phyloP scores from a whole-genome alignment of 31 red algal species.

The Asparagopsis taxiformis region DNA sequence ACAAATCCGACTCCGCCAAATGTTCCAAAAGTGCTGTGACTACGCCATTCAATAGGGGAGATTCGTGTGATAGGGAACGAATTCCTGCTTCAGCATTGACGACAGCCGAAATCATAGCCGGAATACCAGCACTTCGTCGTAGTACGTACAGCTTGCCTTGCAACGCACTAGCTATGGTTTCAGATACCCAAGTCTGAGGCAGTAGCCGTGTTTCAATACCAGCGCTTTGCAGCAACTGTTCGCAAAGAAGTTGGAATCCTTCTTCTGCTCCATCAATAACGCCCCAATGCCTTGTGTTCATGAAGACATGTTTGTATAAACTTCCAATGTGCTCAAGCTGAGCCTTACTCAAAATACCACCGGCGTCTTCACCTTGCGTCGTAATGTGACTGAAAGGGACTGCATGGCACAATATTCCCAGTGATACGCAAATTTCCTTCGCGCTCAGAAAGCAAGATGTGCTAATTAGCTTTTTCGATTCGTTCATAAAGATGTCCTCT shows the following conservation, averaged over 20 bases:
- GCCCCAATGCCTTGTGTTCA: conserved; percentile 60
- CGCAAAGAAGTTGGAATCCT: conserved; percentile 56
- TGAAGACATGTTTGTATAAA: conserved; percentile 33
- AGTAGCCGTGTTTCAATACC: conserved; percentile 13
- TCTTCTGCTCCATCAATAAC: conserved; percentile 60
- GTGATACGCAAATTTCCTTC: conserved; percentile 61
- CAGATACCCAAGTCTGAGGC: conserved; percentile 23
- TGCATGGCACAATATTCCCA: conserved; percentile 40
- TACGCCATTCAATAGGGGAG: conserved; percentile 33
- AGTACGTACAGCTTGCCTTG: conserved; percentile 61
- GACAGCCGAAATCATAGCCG: conserved; percentile 29
- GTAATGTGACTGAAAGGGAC: conserved; percentile 10
- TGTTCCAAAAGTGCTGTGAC: conserved; percentile 20
- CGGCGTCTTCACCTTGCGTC: neutral
- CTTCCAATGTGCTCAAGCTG: conserved; percentile 25
- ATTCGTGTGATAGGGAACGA: conserved; percentile 19
- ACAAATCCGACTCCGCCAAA: conserved; percentile 24
- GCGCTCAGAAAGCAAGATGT: conserved; percentile 64
- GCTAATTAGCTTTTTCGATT: conserved; percentile 35
- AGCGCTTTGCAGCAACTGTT: conserved; percentile 18
- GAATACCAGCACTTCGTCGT: conserved; percentile 58
- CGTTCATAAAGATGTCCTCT: conserved; percentile 31
- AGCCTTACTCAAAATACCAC: conserved; percentile 3
- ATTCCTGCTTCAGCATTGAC: conserved; percentile 43
- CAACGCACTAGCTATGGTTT: conserved; percentile 16